These are phyloP conservation scores for Azolla pinnata DNA, from an alignment of 75 land plant genomes.

Conservation along the genomic window DNA sequence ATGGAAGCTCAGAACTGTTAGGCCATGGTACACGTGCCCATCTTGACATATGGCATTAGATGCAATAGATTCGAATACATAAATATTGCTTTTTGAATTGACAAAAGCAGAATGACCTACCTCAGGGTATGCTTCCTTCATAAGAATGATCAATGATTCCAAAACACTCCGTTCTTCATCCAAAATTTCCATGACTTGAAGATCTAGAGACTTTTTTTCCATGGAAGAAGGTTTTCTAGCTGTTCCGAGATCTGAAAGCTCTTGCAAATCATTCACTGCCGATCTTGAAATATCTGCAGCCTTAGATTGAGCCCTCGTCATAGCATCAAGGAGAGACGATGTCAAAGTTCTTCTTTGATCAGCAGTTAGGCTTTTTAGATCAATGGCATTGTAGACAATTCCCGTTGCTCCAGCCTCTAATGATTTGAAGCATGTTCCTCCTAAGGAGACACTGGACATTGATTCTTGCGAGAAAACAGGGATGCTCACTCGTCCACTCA, in stretches of 20 bases:
- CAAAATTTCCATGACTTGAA: constrained; percentile 40
- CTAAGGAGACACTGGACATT: no score
- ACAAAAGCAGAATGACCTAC: no score
- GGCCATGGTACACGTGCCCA: no score
- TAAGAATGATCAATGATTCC: constrained; percentile 44
- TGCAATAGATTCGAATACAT: no score
- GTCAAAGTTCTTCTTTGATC: constrained; percentile 30
- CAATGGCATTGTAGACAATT: constrained; percentile 40
- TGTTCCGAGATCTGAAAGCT: background rate
- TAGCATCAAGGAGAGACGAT: background rate
- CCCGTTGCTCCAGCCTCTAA: constrained; percentile 72
- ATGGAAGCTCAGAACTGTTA: no score
- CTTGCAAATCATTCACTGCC: background rate
- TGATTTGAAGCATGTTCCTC: no score
- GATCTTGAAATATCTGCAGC: background rate
- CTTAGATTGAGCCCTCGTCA: background rate
- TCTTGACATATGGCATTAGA: no score
- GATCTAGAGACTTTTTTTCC: constrained; percentile 12
- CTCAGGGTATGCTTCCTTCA: constrained; percentile 80
- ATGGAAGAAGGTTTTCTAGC: background rate
- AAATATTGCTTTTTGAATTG: no score
- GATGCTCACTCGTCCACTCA: constrained; percentile 45
- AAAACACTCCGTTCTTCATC: constrained; percentile 54
- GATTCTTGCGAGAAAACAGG: constrained; percentile 44
- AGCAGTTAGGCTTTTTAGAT: constrained; percentile 22